Percentiles rank a stretch among this genome's conserved stretches.
phyloP scores from a whole-genome alignment of 768 basidiomycete genomes.

The Terana coerulea region DNA sequence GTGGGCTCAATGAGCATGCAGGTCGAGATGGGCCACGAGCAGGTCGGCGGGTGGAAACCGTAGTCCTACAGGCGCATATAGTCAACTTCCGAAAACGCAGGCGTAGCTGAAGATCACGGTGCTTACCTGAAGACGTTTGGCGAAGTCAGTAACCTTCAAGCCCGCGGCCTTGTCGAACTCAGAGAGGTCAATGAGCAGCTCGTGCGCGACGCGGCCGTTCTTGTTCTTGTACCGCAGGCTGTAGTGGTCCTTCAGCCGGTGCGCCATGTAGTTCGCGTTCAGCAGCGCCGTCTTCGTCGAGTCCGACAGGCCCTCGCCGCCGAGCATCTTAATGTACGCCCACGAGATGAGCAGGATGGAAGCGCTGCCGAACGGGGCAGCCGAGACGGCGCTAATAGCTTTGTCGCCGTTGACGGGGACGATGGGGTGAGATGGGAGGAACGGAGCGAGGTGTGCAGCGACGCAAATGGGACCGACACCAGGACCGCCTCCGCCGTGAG shows the following conservation, averaged over 20 bases:
- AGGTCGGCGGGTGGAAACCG: conserved; percentile 95
- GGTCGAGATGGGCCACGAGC: conserved; percentile 96
- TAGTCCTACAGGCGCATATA: conserved; percentile 63
- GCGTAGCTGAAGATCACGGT: conserved; percentile 47
- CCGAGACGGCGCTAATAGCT: conserved; percentile 85
- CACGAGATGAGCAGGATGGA: conserved; percentile 96
- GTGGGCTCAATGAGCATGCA: conserved; percentile 99
- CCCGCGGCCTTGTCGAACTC: conserved; percentile 92
- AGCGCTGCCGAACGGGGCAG: conserved; percentile 91
- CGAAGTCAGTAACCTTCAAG: conserved; percentile 92
- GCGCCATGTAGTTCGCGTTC: conserved; percentile 97
- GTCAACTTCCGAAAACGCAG: not conserved
- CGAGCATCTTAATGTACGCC: conserved; percentile 99
- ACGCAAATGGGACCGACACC: conserved; percentile 97
- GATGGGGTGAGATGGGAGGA: conserved; percentile 86
- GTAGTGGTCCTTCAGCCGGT: conserved; percentile 80
- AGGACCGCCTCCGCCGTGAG: conserved; percentile 96
- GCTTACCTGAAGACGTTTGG: conserved; percentile 91
- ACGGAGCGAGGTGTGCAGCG: conserved; percentile 88
- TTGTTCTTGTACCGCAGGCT: conserved; percentile 85
- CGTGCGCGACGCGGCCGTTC: conserved; percentile 93
- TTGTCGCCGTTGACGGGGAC: conserved; percentile 60
- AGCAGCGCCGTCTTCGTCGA: conserved; percentile 86
- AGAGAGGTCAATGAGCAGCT: conserved; percentile 90
- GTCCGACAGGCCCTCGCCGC: conserved; percentile 82